A percentile compares a stretch with the other conserved stretches of the same genome.
These are phyloP conservation scores for Trichoderma orchidacearum DNA, from an alignment of 495 filamentous ascomycete species.

Conservation along the genomic window DNA sequence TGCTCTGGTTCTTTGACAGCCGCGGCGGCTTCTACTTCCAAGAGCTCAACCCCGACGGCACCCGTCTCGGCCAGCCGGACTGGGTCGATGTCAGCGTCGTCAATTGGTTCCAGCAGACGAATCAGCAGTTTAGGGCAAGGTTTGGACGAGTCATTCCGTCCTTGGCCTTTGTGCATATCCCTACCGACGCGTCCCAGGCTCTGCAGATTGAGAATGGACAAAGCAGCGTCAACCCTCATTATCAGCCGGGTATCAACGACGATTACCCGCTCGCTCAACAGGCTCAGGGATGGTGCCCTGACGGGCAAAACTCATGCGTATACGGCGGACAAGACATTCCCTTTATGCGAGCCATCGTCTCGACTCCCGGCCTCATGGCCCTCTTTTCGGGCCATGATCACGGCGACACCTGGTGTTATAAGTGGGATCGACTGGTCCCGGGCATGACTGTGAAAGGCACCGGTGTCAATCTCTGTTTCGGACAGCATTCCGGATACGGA, in stretches of 20 bases:
- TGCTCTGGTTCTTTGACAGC: conserved; percentile 71
- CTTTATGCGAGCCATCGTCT: conserved; percentile 51
- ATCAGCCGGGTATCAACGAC: conserved; percentile 52
- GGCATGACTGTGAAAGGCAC: conserved; percentile 18
- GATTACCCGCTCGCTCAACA: conserved; percentile 39
- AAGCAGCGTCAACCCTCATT: conserved; percentile 19
- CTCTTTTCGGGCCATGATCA: conserved; percentile 62
- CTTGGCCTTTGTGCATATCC: conserved; percentile 64
- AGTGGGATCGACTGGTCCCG: conserved; percentile 22
- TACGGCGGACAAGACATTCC: conserved; percentile 43
- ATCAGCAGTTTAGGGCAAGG: conserved; percentile 22
- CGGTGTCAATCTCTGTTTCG: conserved; percentile 46
- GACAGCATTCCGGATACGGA: conserved; percentile 58
- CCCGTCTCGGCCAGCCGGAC: conserved; percentile 20
- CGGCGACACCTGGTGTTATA: conserved; percentile 50
- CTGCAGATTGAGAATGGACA: conserved; percentile 26
- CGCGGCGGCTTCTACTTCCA: conserved; percentile 46
- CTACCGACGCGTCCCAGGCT: conserved; percentile 39
- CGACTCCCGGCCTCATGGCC: conserved; percentile 43
- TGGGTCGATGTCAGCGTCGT: conserved; percentile 39
- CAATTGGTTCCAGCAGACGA: conserved; percentile 44
- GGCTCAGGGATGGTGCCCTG: conserved; percentile 33
- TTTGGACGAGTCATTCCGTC: conserved; percentile 40
- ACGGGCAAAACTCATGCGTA: conserved; percentile 24
- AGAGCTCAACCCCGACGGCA: conserved; percentile 16